Percentiles rank a stretch among this genome's conserved stretches.
Conservation (phyloP, 495 filamentous ascomycete species). For the Neurospora sp. region DNA sequence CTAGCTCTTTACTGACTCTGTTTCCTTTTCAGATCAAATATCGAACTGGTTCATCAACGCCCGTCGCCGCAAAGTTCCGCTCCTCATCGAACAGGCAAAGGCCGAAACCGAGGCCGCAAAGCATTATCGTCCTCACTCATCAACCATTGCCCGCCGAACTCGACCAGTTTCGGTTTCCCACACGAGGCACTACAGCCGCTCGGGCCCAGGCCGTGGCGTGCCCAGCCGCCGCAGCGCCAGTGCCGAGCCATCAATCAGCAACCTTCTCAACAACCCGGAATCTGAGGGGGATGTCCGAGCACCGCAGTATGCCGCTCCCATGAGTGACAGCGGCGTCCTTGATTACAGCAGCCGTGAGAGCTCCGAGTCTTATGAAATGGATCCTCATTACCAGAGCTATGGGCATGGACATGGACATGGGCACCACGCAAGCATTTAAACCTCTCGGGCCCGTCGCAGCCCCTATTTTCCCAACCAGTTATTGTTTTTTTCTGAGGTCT, state of each 20-base stretch:
- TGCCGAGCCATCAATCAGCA: slow-evolving; percentile 7
- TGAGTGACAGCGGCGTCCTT: slow-evolving; percentile 30
- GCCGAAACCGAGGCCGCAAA: slow-evolving; percentile 28
- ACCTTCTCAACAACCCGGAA: slow-evolving; percentile 14
- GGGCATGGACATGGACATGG: neutral
- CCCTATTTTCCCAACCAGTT: neutral
- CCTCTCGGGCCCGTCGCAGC: neutral
- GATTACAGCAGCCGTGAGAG: slow-evolving; percentile 23
- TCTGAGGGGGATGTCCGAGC: slow-evolving; percentile 17
- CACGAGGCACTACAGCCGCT: neutral
- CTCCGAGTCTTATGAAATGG: neutral
- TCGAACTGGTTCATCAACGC: slow-evolving; percentile 98
- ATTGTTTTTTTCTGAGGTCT: neutral
- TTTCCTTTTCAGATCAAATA: slow-evolving; percentile 45
- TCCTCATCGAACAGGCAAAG: slow-evolving; percentile 45
- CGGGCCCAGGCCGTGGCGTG: neutral
- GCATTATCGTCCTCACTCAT: neutral
- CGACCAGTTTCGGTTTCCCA: neutral
- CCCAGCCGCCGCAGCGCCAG: slow-evolving; percentile 4
- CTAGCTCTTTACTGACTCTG: slow-evolving; percentile 4
- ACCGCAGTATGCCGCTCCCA: slow-evolving; percentile 9
- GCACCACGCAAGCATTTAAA: neutral
- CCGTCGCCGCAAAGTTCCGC: slow-evolving; percentile 65
- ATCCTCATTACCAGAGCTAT: neutral
- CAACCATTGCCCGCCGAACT: slow-evolving; percentile 1